Conservation (phyloP, 306 rosid species). For the Lablab purpureus region DNA sequence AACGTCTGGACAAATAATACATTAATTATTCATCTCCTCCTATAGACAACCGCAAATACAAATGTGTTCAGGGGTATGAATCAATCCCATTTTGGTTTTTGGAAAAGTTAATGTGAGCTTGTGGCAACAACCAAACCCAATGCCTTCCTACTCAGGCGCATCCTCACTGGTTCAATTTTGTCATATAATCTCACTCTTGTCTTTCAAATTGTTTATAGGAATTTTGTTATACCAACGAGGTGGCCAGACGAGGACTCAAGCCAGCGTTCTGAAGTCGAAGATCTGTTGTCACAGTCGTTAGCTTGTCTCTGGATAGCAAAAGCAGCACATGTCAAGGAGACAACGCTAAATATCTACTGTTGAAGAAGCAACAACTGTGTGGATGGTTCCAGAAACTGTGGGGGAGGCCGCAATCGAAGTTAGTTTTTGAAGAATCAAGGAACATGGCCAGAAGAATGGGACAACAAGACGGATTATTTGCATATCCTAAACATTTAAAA, state of each 20-base stretch:
- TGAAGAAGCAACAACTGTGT: neutral
- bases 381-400: slow-evolving; percentile 10
- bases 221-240: neutral
- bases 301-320: neutral
- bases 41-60: neutral
- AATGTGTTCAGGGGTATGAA: neutral
- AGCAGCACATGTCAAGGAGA: neutral
- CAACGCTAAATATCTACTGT: neutral
- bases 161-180: neutral
- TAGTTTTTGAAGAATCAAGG: neutral
- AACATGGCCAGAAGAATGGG: neutral
- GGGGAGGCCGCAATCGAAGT: neutral
- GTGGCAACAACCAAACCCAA: neutral
- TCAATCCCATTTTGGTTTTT: neutral
- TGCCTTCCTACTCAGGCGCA: neutral
- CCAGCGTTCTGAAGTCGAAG: neutral
- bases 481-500: neutral
- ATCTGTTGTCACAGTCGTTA: neutral
- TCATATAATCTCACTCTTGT: neutral
- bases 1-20: neutral
- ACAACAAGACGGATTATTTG: neutral
- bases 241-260: neutral
- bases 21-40: neutral
- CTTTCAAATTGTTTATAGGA: slow-evolving; percentile 7
- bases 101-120: neutral